A percentile compares a stretch with the other conserved stretches of the same genome.
Conservation (phyloP, 2,329 filamentous ascomycete genomes). For the Aspergillus awamori region DNA sequence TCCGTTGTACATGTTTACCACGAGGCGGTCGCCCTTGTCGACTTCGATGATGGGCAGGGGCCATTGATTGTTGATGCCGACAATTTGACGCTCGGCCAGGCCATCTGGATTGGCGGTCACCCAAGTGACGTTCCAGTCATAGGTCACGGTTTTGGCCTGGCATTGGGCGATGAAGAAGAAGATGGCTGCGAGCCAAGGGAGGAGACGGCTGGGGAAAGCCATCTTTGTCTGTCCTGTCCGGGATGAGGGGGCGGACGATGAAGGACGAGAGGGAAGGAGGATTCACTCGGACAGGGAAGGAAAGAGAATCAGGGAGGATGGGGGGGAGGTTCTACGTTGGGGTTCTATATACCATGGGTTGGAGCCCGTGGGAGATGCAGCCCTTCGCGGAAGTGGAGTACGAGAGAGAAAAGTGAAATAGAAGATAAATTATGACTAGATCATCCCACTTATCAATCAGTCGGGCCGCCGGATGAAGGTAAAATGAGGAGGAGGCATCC, state of each 20-base stretch:
- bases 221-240: not conserved
- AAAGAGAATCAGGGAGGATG: not conserved
- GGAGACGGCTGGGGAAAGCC: not conserved
- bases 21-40: slow-evolving; percentile 71
- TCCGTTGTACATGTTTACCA: slow-evolving; percentile 70
- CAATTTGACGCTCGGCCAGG: slow-evolving; percentile 55
- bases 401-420: too few relatives aligned
- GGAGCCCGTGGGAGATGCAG: not conserved
- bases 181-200: not conserved
- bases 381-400: not conserved
- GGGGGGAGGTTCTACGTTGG: not conserved
- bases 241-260: too few relatives aligned
- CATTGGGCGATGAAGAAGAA: not conserved
- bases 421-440: not conserved
- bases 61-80: slow-evolving; percentile 75
- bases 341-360: not conserved
- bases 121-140: slow-evolving; percentile 60
- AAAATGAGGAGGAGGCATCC: not conserved
- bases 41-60: slow-evolving; percentile 73
- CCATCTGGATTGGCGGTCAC: slow-evolving; percentile 59
- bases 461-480: not conserved
- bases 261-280: not conserved
- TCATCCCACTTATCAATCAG: slow-evolving; percentile 1
- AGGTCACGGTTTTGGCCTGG: slow-evolving; percentile 37
- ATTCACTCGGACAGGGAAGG: not conserved